Evolutionary conservation across 2,329 filamentous ascomycete species (phyloP), one percentile per base, ranked within the genome.

Genomic region (Penicillium expansum): DNA sequence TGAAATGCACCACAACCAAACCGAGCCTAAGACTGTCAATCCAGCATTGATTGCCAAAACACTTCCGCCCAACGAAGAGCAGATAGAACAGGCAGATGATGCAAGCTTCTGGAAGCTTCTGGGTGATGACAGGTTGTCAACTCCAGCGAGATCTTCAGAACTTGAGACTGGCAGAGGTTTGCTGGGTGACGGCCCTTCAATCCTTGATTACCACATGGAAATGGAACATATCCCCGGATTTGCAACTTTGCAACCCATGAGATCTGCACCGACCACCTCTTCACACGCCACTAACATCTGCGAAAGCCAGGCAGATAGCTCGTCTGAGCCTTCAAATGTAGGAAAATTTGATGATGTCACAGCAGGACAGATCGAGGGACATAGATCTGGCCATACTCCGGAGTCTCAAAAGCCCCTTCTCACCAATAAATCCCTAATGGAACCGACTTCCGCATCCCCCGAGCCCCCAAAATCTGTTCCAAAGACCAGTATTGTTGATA

Each of bases 401-500:
- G 63, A 65, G 24, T 64, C 63, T 14, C 62, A 64, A 48, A 61
- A 44, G 35, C 62, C 60, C 6, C 51, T 65, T 16, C 49, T 65
- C 4, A 47, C 48, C 4, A 45, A 51, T 14, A 24, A 55, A 50
- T 49, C 47, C n/a, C 32, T 47, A 4, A 13, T 44, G 16, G 30
- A 32, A 30, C n/a, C 22, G 27, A 50, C 20, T 22, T 30, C 14
- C 0, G 32, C 13, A 4, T 51, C 20, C 22, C 27, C 48, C 10
- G 24, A 49, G 4, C 7, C 27, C 29, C 48, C 44, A 24, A 55
- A 52, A 10, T 47, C 47, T 8, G 57, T 41, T 1, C 44, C 51
- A 10, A 64, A 45, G 49, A 62, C 52, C 27, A 66, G 61, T 6
- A 69, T 71, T 18, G 73, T 76, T 10, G 73, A 76, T 54, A 60